Conservation (phyloP, 495 filamentous ascomycete species). For the Penicillium maclennaniae region DNA sequence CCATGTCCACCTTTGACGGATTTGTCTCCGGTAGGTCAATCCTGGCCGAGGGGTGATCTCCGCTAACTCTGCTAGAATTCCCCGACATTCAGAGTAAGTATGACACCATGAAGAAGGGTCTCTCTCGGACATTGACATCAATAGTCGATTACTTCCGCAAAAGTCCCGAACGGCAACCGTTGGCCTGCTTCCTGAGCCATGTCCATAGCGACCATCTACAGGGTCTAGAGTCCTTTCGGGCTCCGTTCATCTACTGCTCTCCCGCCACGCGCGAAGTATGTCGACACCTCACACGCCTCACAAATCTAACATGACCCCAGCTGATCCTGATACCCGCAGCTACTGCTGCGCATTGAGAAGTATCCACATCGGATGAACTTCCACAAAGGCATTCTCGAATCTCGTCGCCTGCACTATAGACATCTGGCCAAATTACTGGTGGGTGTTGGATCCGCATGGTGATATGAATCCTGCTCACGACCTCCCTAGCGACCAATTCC, state of each 20-base stretch:
- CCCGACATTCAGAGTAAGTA: constrained; percentile 37
- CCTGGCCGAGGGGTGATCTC: not conserved
- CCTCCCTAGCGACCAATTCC: constrained; percentile 67
- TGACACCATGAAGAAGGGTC: constrained; percentile 5
- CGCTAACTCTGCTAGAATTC: constrained; percentile 31
- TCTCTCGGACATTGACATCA: not conserved
- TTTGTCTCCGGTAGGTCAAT: constrained; percentile 50
- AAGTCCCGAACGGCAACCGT: constrained; percentile 52
- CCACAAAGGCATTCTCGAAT: constrained; percentile 70
- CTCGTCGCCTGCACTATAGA: constrained; percentile 63
- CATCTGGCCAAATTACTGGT: constrained; percentile 69
- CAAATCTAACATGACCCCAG: not conserved
- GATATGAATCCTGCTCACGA: not conserved
- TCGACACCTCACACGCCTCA: not conserved
- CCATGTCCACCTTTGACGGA: constrained; percentile 81
- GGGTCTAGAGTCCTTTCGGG: constrained; percentile 71
- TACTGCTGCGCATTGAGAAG: constrained; percentile 70
- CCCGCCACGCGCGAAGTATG: constrained; percentile 71
- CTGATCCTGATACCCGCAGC: constrained; percentile 25
- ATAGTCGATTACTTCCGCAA: constrained; percentile 81
- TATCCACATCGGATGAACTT: constrained; percentile 77
- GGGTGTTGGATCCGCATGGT: constrained; percentile 5
- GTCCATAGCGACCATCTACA: constrained; percentile 88
- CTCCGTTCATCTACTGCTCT: constrained; percentile 88
- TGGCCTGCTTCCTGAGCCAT: constrained; percentile 90